Evolutionary conservation across 495 filamentous ascomycete genomes (phyloP).

Genomic region (Cudoniella acicularis): DNA sequence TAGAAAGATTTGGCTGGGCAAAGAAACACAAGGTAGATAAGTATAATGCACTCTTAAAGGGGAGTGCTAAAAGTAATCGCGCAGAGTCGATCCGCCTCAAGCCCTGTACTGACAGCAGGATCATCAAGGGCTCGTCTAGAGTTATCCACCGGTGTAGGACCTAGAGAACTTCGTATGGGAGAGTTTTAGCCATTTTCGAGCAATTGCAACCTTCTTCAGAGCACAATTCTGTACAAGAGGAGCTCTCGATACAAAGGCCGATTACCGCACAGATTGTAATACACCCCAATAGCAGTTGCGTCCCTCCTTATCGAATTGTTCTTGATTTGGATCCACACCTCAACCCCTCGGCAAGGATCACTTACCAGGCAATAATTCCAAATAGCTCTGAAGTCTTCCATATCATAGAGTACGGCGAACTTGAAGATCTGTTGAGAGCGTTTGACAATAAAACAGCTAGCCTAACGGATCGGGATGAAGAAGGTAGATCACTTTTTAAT

Average conservation of each 20-base stretch:
- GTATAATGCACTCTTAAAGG: background rate
- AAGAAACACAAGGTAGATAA: background rate
- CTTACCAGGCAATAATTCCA: constrained; percentile 4
- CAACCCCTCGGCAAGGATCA: background rate
- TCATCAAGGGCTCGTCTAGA: too few relatives aligned
- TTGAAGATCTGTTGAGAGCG: background rate
- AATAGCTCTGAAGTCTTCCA: constrained; percentile 2
- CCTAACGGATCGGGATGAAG: constrained; percentile 10
- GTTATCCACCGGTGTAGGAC: too few relatives aligned
- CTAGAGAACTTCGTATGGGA: too few relatives aligned
- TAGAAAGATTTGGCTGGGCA: background rate
- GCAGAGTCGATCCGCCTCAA: too few relatives aligned
- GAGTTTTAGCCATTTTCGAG: too few relatives aligned
- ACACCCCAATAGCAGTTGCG: background rate
- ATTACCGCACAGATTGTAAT: background rate
- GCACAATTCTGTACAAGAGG: too few relatives aligned
- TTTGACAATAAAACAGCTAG: background rate
- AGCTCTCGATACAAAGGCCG: background rate
- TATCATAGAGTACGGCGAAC: background rate
- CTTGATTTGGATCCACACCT: background rate
- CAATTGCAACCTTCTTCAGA: too few relatives aligned
- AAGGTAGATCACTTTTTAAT: constrained; percentile 8
- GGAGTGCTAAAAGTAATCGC: background rate
- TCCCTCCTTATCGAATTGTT: background rate
- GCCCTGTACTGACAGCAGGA: too few relatives aligned